Conservation (phyloP, 176 grass and related monocot species). For the Urochloa ruziziensis region DNA sequence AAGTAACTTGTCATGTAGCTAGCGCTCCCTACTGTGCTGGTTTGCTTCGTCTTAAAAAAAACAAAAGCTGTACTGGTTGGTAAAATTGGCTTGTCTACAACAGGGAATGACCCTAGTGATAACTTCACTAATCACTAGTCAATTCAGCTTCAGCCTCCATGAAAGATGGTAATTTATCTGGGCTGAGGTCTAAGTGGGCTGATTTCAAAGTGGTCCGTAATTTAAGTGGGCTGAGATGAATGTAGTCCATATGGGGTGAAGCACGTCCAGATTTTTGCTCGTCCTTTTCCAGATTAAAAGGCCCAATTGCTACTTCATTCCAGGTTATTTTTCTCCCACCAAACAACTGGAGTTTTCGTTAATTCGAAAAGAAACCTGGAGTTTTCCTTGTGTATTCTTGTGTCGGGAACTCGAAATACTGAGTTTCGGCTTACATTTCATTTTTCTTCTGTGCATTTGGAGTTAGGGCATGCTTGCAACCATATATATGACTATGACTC, state of each 20-base stretch:
- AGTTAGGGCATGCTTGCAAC: not conserved
- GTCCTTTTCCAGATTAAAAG: not conserved
- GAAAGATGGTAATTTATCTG: not conserved
- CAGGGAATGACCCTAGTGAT: not conserved
- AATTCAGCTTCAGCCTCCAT: not conserved
- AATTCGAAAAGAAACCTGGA: too few relatives aligned
- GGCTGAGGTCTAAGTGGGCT: not conserved
- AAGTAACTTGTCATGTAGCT: conserved; percentile 38
- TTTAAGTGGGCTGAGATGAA: not conserved
- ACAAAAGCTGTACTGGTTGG: not conserved
- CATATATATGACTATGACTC: too few relatives aligned
- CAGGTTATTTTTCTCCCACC: not conserved
- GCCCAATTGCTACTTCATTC: not conserved
- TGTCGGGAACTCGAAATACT: too few relatives aligned
- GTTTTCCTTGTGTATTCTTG: not conserved
- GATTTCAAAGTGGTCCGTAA: not conserved
- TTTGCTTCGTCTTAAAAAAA: conserved; percentile 19
- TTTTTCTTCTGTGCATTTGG: not conserved
- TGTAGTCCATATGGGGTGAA: not conserved
- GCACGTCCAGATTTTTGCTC: not conserved
- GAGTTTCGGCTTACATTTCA: not conserved
- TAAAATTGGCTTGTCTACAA: not conserved
- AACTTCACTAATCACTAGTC: not conserved
- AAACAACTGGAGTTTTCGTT: fast-evolving
- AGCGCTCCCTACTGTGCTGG: not conserved